Conservation (phyloP, 106 monocot genomes). For the Cymbidium sinense region DNA sequence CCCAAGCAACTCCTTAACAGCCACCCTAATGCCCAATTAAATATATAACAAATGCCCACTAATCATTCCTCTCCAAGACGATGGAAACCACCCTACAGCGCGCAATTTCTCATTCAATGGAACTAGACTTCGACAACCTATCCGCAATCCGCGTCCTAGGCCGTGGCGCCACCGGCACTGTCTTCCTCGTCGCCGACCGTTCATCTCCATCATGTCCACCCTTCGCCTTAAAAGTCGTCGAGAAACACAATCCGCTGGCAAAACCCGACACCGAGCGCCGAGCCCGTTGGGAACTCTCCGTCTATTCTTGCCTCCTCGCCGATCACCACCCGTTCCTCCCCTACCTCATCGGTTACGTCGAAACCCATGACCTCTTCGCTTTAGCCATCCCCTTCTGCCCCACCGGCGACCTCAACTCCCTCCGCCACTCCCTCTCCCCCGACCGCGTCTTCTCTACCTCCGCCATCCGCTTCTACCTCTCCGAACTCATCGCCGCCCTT, state of each 20-base stretch:
- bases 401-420: constrained; percentile 84
- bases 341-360: constrained; percentile 50
- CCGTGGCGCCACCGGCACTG: constrained; percentile 84
- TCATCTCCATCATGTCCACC: constrained; percentile 14
- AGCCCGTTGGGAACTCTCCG: constrained; percentile 72
- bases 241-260: constrained; percentile 22
- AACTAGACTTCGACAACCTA: constrained; percentile 57
- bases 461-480: constrained; percentile 77
- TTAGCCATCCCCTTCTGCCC: constrained; percentile 84
- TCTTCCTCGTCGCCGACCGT: constrained; percentile 52
- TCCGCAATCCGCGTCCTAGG: constrained; percentile 66
- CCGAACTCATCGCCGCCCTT: constrained; percentile 68
- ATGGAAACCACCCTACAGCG: not conserved
- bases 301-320: constrained; percentile 41
- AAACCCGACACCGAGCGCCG: constrained; percentile 49
- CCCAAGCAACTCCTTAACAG: not conserved
- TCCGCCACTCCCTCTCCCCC: constrained; percentile 50
- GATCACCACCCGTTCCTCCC: constrained; percentile 63
- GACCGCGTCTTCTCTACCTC: constrained; percentile 65
- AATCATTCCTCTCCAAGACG: not conserved
- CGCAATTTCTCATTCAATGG: constrained; percentile 13
- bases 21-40: not conserved
- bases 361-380: constrained; percentile 50
- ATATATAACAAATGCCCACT: not conserved
- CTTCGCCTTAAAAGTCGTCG: constrained; percentile 81